Evolutionary conservation across 116 monocot species (phyloP).

Genomic region (Posidonia oceanica): DNA sequence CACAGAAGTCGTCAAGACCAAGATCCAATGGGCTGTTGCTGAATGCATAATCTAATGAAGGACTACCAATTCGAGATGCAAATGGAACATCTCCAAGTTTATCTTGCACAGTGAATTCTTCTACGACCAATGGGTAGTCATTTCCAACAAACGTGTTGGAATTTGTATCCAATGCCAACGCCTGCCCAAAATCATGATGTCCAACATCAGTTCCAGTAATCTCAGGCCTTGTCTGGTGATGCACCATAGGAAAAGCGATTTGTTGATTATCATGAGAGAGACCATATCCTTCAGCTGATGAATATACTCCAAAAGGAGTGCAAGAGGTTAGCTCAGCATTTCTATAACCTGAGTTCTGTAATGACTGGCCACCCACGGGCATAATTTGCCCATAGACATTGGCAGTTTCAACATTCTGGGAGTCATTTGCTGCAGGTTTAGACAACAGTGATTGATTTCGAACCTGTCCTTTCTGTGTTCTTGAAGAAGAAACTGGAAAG

Average conservation of each 20-base stretch:
- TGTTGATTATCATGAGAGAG: slow-evolving; percentile 25
- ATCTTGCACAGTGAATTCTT: slow-evolving; percentile 31
- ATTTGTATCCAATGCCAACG: slow-evolving; percentile 18
- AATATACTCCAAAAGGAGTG: slow-evolving; percentile 16
- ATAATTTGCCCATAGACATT: slow-evolving; percentile 22
- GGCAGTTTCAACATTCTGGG: slow-evolving; percentile 6
- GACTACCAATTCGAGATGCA: slow-evolving; percentile 22
- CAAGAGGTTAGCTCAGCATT: slow-evolving; percentile 13
- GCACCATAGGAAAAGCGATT: slow-evolving; percentile 5
- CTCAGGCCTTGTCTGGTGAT: slow-evolving; percentile 15
- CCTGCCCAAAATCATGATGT: slow-evolving; percentile 26
- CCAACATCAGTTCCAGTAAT: slow-evolving; percentile 17
- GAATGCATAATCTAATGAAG: slow-evolving; percentile 26
- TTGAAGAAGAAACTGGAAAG: slow-evolving; percentile 3
- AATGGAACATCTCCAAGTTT: slow-evolving; percentile 35
- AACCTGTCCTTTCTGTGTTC: slow-evolving; percentile 15
- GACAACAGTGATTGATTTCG: slow-evolving; percentile 18
- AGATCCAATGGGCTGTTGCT: slow-evolving; percentile 19
- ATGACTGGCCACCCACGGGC: slow-evolving; percentile 17
- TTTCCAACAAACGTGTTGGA: slow-evolving; percentile 13
- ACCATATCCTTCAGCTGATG: slow-evolving; percentile 16
- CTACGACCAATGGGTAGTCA: slow-evolving; percentile 26
- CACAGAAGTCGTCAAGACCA: slow-evolving; percentile 13
- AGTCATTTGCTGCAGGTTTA: slow-evolving; percentile 10
- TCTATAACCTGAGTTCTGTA: slow-evolving; percentile 14